phyloP scores from a whole-genome alignment of 257 asterid genomes.

The Dorcoceras hygrometricum region DNA sequence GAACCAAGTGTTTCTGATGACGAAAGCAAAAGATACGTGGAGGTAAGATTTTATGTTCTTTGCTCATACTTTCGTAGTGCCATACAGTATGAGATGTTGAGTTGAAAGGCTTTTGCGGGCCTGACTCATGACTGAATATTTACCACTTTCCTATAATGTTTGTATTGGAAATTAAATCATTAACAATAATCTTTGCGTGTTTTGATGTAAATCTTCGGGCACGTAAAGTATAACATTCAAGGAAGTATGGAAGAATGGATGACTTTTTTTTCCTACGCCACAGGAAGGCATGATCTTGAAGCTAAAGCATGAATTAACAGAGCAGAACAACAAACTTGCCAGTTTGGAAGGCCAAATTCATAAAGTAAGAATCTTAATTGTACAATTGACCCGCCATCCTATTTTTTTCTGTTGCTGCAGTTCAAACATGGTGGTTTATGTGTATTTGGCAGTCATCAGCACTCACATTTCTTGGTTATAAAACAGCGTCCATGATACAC shows the following conservation, averaged over 20 bases:
- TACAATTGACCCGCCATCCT: slow-evolving; percentile 2
- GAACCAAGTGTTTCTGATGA: slow-evolving; percentile 43
- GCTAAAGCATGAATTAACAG: slow-evolving; percentile 37
- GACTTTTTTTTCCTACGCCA: neutral
- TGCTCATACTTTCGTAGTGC: slow-evolving; percentile 12
- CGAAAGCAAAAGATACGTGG: slow-evolving; percentile 35
- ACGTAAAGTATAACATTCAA: neutral
- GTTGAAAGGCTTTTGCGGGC: slow-evolving; percentile 23
- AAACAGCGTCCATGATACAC: neutral
- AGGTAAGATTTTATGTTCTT: slow-evolving; percentile 35
- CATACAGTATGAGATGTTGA: slow-evolving; percentile 12
- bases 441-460: neutral
- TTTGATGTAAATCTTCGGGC: slow-evolving; percentile 28
- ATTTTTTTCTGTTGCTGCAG: neutral
- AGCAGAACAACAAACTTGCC: slow-evolving; percentile 37
- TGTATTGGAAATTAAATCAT: slow-evolving; percentile 22
- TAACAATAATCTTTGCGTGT: slow-evolving; percentile 37
- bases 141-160: neutral
- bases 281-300: slow-evolving; percentile 19
- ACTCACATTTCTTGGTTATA: neutral
- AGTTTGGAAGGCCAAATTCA: slow-evolving; percentile 41
- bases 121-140: slow-evolving; percentile 10
- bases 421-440: neutral
- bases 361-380: slow-evolving; percentile 35
- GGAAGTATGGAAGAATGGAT: neutral